Base-by-base conservation (phyloP, 2,329 filamentous ascomycete genomes). In the Macrophomina phaseolina region DNA sequence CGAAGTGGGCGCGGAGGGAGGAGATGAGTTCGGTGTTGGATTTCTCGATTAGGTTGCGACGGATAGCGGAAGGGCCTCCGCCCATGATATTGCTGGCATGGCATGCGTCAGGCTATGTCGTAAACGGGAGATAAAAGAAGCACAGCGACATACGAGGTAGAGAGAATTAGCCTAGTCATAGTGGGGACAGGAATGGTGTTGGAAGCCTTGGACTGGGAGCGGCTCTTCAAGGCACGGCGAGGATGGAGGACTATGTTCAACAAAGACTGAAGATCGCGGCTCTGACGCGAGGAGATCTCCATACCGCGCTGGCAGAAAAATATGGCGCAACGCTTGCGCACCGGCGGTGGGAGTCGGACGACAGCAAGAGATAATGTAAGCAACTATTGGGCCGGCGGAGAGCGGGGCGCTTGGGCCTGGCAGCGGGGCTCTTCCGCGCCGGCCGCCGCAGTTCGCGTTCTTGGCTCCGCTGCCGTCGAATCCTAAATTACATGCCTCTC, bases 21-120 rank as follows among this genome's bases (percentile, higher is more conserved):
- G 93, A 94, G 70, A 93, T 91, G 72, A 99, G 87, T 80, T 99
- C 95, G 73, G 94, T 89, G 77, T 98, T 98, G 65, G 94, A 97
- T 77, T 94, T 93, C 76, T 89, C 89, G 70, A 88, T 87, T 68
- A 89, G 86, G 16, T 90, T 88, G 74, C 91, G 92, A 69, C 92
- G 90, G 78, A 97, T 90, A 69, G 97, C 90, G 58, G 93, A 92
- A 67, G 91, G 91, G 67, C 92, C 91, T 70, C 88, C 89, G 73
- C 90, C 90, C 86, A 97, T 92, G 77, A 97, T 91, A 83, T 97
- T 97, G 75, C 87, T 89, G 73, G 88, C 81, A 92, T 94, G 18
- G 76, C 85, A 87, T 71, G 56, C 68, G 65, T 69, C 64, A 63
- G 70, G 55, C 46, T 14, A 69, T 18, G n/a, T 6, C 61, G 76